A percentile compares a stretch with the other conserved stretches of the same genome.
phyloP scores from a whole-genome alignment of 2,329 filamentous ascomycete species.

The Capronia epimyces region DNA sequence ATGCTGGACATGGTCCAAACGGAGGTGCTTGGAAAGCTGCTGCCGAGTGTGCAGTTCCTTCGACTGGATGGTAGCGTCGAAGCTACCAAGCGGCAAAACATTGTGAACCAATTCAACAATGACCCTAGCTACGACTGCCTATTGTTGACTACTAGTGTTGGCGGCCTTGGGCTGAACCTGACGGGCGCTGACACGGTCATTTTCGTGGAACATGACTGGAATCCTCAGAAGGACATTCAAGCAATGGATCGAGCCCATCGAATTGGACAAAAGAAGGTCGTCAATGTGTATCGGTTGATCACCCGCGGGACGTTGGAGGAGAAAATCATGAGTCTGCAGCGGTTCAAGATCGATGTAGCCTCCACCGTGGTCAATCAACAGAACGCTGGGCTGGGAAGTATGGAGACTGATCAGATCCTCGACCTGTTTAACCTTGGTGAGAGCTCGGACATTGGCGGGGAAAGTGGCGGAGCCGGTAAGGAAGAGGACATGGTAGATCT shows the following conservation, averaged over 20 bases:
- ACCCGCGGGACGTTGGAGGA: constrained; percentile 94
- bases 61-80: constrained; percentile 93
- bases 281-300: constrained; percentile 96
- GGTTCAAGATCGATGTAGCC: constrained; percentile 98
- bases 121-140: constrained; percentile 95
- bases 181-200: constrained; percentile 98
- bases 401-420: constrained; percentile 98
- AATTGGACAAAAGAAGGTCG: constrained; percentile 99
- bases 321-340: constrained; percentile 95
- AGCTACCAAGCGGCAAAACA: constrained; percentile 87
- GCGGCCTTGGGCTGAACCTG: constrained; percentile 87
- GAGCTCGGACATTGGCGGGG: constrained; percentile 50
- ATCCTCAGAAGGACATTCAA: constrained; percentile 96
- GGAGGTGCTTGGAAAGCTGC: constrained; percentile 79
- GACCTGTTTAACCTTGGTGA: constrained; percentile 92
- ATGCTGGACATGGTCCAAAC: constrained; percentile 99
- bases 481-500: constrained; percentile 82
- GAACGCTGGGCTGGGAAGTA: constrained; percentile 86
- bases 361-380: constrained; percentile 98
- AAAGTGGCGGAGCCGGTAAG: constrained; percentile 58
- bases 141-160: constrained; percentile 88
- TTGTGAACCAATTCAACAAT: constrained; percentile 98
- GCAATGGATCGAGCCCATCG: constrained; percentile 98
- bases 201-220: constrained; percentile 99
- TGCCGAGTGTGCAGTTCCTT: constrained; percentile 89